Evolutionary conservation across 148 eudicot species (phyloP), one percentile per base, ranked within the genome.

Genomic region (Drosera capensis): DNA sequence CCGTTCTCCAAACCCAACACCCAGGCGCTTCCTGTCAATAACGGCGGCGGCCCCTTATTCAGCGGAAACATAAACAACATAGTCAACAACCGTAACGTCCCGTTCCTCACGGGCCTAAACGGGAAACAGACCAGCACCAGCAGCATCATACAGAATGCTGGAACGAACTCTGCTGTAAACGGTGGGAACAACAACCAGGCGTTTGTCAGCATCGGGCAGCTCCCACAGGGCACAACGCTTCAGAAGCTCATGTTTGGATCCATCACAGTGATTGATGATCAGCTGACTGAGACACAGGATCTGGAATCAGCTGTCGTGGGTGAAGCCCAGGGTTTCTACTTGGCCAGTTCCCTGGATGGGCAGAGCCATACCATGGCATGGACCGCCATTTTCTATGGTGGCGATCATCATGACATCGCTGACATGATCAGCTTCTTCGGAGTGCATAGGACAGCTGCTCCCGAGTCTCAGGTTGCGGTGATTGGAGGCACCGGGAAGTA

Each of bases 171-270:
- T 31, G 57, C 49, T 0, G 71, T 41, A 34, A 63, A 67, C 21
- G 67, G 56, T 14, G 60, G 42, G 41, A 64, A 59, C 43, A 40
- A 40, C 73, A 69, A 68, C 70, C 72, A 78, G 47, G 79, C 97
- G 0, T 90, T 90, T n/a, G 97, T 90, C 30, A 64, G 82, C 0
- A 87, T 95, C 0, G 95, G 97, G 0, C 87, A 90, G 48, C 87
- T 90, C 3, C 95, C 95, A 0, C 28, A 73, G 0, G 93, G 95
- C 8, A 39, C 71, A 7, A 67, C 84, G 57, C 85, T 90, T 45
- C 87, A 90, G 1, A 71, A 90, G 56, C 87, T 90, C 57, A 81
- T 80, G 75, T 90, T 84, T 35, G 99, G 99, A 3, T 78, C 95
- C 0, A 55, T 76, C 13, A 90, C 99, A 0, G 99, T 90, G 13